Percentiles rank a stretch among this genome's conserved stretches.
These are phyloP conservation scores for Brettanomyces naardenensis DNA, from an alignment of 805 yeast species.

Conservation along the genomic window DNA sequence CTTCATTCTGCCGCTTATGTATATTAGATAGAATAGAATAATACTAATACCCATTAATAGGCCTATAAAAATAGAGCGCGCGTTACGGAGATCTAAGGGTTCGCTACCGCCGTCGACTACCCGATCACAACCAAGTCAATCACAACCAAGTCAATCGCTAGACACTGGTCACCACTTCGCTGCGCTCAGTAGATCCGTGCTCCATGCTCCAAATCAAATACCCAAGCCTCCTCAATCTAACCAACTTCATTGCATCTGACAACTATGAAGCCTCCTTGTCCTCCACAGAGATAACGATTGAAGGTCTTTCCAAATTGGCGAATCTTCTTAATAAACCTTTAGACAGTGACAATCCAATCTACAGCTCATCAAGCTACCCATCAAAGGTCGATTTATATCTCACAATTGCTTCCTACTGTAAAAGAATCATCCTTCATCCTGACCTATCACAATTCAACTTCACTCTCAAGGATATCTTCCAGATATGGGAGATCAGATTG, in stretches of 20 bases:
- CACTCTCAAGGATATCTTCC: conserved; percentile 28
- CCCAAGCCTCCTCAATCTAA: conserved; percentile 18
- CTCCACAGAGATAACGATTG: not conserved
- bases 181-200: not conserved
- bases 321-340: too few species aligned
- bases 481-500: conserved; percentile 33
- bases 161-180: not conserved
- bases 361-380: too few species aligned
- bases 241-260: conserved; percentile 17
- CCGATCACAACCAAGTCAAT: too few species aligned
- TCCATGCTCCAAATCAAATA: conserved; percentile 19
- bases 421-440: conserved; percentile 20
- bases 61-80: too few species aligned
- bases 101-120: too few species aligned
- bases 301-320: not conserved
- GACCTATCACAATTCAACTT: conserved; percentile 11
- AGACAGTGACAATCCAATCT: too few species aligned
- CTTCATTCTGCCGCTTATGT: too few species aligned
- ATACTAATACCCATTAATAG: too few species aligned
- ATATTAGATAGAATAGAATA: too few species aligned
- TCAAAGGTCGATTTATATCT: conserved; percentile 10
- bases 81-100: too few species aligned
- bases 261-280: not conserved
- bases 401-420: conserved; percentile 21
- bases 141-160: too few species aligned